phyloP scores from a whole-genome alignment of 2,329 filamentous ascomycete genomes.

The Cryphonectria carpinicola region DNA sequence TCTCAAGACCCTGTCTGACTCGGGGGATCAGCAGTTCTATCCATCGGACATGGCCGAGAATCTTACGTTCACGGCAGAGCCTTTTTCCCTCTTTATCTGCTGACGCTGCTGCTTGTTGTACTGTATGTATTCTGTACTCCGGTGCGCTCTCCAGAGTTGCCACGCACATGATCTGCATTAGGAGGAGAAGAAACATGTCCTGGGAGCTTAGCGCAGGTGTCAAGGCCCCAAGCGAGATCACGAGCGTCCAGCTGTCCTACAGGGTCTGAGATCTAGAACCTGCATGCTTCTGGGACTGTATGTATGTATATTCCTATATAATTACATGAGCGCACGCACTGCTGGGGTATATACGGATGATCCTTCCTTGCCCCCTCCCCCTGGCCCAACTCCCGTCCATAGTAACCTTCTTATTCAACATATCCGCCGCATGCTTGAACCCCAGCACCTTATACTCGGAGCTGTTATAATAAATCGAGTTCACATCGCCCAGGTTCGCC shows the following conservation, averaged over 20 bases:
- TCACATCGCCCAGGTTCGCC: conserved; percentile 20
- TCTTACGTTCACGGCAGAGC: conserved; percentile 24
- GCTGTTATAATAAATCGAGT: conserved; percentile 24
- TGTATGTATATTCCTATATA: neutral
- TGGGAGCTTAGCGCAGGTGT: neutral
- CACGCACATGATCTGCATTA: neutral
- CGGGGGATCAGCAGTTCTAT: conserved; percentile 16
- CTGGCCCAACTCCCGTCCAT: too few species aligned
- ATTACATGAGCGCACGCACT: neutral
- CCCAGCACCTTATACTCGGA: conserved; percentile 25
- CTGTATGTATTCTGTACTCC: neutral
- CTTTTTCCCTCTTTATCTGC: neutral
- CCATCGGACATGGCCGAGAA: conserved; percentile 25
- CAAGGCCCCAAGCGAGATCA: conserved; percentile 3
- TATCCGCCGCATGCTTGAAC: conserved; percentile 21
- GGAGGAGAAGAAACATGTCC: neutral
- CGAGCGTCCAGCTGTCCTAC: neutral
- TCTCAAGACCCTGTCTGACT: neutral
- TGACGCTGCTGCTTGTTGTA: neutral
- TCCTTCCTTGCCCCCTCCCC: too few species aligned
- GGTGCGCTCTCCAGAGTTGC: neutral
- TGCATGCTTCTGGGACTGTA: neutral
- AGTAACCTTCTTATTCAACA: conserved; percentile 23
- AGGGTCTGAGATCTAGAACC: neutral
- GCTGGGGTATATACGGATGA: neutral